Base-by-base conservation (phyloP, 2,329 filamentous ascomycete species). In the Ophiostoma sp. region DNA sequence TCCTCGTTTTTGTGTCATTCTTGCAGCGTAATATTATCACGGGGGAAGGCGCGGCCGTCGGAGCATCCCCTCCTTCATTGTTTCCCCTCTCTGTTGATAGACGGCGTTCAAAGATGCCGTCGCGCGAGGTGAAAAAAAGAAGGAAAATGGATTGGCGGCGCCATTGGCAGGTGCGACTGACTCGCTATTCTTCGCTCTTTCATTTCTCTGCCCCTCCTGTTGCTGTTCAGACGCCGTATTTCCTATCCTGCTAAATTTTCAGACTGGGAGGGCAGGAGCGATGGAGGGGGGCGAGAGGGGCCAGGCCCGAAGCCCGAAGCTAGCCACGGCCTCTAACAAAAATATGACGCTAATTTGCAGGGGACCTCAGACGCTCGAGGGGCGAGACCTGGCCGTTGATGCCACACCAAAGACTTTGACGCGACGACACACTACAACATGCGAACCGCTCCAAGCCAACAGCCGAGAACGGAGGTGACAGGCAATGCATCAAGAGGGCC, bases 161-260 rank as follows among this genome's bases (percentile, higher is more conserved):
- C 42, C 42, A 48, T 48, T 5, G 31, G 36, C 61, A 66, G 12
- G 61, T 45, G 36, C 61, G n/a, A 66, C 33, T 64, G 59, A 64
- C 59, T 64, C 59, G 50, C 42, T 48, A 25, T 22, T 25, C 2
- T 9, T 55, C 50, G 8, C 22, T 3, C 22, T 28, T 28, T 55
- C 50, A 22, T 28, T 22, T 64, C 12, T 22, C 22, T 50, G 45
- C 25, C 15, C 63, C 25, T 50, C 39, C 50, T 33, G n/a, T 63
- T 25, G 28, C 22, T 15, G 19, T 39, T 19, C 17, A 28, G 39
- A 50, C 42, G 64, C 64, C 64, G 64, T 68, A 68, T 68, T 68
- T 66, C 63, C 63, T 66, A 31, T 66, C 63, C 63, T 66, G 63
- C 63, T 66, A 66, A 66, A 66, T 28, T 68, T 50, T 50, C 64